Conservation (phyloP, 805 yeast genomes). For the Metschnikowia dekortorum region DNA sequence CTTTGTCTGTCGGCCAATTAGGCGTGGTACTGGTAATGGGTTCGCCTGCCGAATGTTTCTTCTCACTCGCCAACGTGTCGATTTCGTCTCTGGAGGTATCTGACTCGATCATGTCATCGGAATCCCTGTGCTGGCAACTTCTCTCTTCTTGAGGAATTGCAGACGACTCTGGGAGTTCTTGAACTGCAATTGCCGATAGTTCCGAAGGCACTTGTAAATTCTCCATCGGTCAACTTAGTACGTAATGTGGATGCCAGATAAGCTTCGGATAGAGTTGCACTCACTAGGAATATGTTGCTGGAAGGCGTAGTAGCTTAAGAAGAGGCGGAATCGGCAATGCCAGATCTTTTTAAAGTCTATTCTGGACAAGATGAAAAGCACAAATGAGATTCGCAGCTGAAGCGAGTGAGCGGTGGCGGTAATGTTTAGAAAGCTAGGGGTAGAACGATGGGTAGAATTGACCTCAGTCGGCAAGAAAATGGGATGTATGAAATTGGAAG, state of each 20-base stretch:
- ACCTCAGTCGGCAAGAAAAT: background rate
- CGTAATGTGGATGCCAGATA: background rate
- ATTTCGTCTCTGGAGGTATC: background rate
- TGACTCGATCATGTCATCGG: background rate
- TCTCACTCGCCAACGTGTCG: background rate
- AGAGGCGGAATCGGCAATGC: background rate
- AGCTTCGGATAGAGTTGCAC: background rate
- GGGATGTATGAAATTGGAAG: background rate
- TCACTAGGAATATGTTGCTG: background rate
- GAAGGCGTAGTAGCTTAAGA: background rate
- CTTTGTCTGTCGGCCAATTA: background rate
- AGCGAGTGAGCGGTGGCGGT: background rate
- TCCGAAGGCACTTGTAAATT: background rate
- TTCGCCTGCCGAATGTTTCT: background rate
- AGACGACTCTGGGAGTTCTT: background rate
- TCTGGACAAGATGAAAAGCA: background rate
- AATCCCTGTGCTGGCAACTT: background rate
- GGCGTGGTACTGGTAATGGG: background rate
- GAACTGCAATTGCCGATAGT: background rate
- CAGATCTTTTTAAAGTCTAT: background rate
- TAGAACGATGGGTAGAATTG: background rate
- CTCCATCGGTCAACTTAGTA: background rate
- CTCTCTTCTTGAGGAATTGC: background rate
- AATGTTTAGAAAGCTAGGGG: background rate
- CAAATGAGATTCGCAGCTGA: slow-evolving; percentile 3